Percentiles rank a stretch among this genome's conserved stretches.
Conservation (phyloP, 169 alveolate species). For the Plasmodium gaboni region DNA sequence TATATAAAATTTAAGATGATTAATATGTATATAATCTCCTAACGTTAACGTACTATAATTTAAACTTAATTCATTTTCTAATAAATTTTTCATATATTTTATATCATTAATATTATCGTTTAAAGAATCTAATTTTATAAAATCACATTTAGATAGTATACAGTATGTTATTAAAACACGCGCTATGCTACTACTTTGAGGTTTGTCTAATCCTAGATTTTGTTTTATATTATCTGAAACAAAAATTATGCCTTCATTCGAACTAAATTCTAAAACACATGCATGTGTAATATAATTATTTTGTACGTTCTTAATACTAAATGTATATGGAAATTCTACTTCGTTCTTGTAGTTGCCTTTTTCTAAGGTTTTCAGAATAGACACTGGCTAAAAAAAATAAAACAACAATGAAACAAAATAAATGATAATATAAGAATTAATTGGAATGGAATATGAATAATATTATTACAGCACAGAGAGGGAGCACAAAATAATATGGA, state of each 20-base stretch:
- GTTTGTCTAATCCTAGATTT: conserved; percentile 25
- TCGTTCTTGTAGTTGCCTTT: conserved; percentile 47
- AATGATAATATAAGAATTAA: neutral
- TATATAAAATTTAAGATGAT: conserved; percentile 45
- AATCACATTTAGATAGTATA: conserved; percentile 65
- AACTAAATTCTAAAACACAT: conserved; percentile 63
- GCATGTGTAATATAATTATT: conserved; percentile 66
- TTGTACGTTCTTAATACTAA: conserved; percentile 45
- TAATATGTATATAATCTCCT: conserved; percentile 61
- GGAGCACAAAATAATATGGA: too few species aligned
- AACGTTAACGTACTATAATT: conserved; percentile 58
- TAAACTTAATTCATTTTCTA: conserved; percentile 48
- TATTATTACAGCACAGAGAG: too few species aligned
- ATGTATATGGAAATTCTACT: conserved; percentile 49
- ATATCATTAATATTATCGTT: conserved; percentile 47
- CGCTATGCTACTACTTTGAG: conserved; percentile 11
- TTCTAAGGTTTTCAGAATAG: conserved; percentile 59
- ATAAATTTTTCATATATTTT: conserved; percentile 63
- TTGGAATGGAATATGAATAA: too few species aligned
- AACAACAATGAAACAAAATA: too few species aligned
- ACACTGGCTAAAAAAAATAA: conserved; percentile 21
- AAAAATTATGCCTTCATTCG: conserved; percentile 46
- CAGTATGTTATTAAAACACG: conserved; percentile 49
- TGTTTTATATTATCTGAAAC: conserved; percentile 72
- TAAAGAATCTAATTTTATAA: conserved; percentile 61